Conservation (phyloP, 2,329 filamentous ascomycete genomes). For the Eutypa lata region DNA sequence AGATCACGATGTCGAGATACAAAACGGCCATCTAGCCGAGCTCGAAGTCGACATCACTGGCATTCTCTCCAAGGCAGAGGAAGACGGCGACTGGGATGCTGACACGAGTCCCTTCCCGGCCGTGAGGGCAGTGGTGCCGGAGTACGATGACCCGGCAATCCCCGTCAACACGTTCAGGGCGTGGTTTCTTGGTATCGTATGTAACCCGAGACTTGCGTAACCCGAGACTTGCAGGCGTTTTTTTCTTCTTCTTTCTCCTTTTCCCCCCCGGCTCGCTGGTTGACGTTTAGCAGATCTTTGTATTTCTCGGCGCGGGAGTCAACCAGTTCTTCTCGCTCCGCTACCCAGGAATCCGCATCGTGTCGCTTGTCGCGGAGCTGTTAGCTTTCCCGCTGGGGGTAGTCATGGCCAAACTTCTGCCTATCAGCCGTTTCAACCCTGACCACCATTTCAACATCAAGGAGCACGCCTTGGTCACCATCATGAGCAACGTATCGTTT, state of each 20-base stretch:
- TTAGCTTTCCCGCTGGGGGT: constrained; percentile 41
- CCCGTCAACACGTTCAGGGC: constrained; percentile 42
- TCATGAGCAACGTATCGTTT: constrained; percentile 48
- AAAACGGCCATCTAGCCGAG: constrained; percentile 26
- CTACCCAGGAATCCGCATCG: constrained; percentile 43
- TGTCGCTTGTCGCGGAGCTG: constrained; percentile 42
- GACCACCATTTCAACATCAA: constrained; percentile 44
- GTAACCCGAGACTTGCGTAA: constrained; percentile 6
- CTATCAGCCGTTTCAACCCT: constrained; percentile 37
- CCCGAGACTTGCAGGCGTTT: too few species aligned
- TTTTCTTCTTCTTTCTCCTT: too few species aligned
- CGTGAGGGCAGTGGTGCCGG: constrained; percentile 30
- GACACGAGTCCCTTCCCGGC: constrained; percentile 29
- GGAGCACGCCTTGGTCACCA: constrained; percentile 42
- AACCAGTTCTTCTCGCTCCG: constrained; percentile 45
- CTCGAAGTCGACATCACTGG: constrained; percentile 29
- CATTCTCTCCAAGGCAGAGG: constrained; percentile 22
- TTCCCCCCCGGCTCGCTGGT: too few species aligned
- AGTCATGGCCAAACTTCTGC: constrained; percentile 34
- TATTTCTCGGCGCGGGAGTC: constrained; percentile 42
- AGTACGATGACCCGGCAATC: constrained; percentile 29
- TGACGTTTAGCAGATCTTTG: constrained; percentile 30
- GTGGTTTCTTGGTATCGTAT: constrained; percentile 41
- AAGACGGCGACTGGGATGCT: constrained; percentile 29
- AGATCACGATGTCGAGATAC: constrained; percentile 15